These are phyloP conservation scores for Eremochloa ophiuroides DNA, from an alignment of 176 grass and related monocot genomes.

Conservation along the genomic window DNA sequence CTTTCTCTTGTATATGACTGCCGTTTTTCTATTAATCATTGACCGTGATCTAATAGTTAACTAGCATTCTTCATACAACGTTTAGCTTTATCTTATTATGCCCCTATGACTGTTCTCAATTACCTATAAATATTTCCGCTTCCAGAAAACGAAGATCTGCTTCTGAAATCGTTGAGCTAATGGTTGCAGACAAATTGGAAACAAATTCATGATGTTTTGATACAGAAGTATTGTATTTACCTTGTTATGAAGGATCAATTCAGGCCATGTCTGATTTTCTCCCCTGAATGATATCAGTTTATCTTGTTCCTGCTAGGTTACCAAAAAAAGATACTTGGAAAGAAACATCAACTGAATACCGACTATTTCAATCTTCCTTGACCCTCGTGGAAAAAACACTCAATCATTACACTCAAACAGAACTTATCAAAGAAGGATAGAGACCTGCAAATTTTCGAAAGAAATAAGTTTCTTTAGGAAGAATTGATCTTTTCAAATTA, in stretches of 20 bases:
- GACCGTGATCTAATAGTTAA: background rate
- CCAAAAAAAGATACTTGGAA: background rate
- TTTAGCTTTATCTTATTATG: background rate
- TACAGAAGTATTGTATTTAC: slow-evolving; percentile 1
- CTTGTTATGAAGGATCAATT: background rate
- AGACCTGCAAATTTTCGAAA: background rate
- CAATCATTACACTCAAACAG: background rate
- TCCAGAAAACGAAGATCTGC: background rate
- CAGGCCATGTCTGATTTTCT: background rate
- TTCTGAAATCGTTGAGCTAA: background rate
- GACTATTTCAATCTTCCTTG: background rate
- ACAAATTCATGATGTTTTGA: background rate
- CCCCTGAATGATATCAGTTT: background rate
- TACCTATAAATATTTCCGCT: background rate
- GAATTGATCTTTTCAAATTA: background rate
- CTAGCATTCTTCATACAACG: background rate
- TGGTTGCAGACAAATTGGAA: background rate
- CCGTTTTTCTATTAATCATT: background rate
- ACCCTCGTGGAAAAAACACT: background rate
- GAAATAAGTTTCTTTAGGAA: background rate
- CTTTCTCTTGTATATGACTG: background rate
- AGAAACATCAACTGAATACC: background rate
- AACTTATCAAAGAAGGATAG: background rate
- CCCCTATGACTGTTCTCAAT: background rate
- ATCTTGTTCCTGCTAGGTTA: background rate